phyloP scores from a whole-genome alignment of 2,329 filamentous ascomycete genomes.

The Colletotrichum acutatum region DNA sequence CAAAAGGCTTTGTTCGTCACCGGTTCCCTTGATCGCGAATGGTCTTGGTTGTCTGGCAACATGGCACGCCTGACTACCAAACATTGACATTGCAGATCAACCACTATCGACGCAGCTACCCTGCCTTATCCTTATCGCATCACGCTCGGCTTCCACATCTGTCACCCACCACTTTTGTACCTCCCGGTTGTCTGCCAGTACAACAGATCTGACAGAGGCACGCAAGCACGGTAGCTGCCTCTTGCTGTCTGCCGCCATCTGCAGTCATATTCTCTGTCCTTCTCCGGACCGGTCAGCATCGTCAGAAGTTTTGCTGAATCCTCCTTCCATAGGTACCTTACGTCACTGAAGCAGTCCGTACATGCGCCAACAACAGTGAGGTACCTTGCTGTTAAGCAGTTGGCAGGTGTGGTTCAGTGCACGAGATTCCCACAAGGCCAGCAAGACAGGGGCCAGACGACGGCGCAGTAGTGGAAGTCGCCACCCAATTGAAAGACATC shows the following conservation, averaged over 20 bases:
- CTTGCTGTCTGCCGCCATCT: background rate
- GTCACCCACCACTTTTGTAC: background rate
- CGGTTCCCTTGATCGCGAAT: background rate
- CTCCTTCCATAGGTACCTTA: background rate
- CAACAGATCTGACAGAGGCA: slow-evolving; percentile 1
- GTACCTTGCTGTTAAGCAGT: slow-evolving; percentile 1
- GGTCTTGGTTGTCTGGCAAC: background rate
- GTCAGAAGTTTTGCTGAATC: background rate
- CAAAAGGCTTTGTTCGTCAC: slow-evolving; percentile 15
- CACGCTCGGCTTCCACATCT: background rate
- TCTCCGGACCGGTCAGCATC: background rate
- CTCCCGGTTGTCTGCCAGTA: background rate
- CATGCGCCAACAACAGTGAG: background rate
- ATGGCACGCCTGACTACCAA: background rate
- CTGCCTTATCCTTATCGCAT: slow-evolving; percentile 25
- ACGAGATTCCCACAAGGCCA: slow-evolving; percentile 28
- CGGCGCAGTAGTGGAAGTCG: slow-evolving; percentile 26
- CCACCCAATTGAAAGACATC: slow-evolving; percentile 31
- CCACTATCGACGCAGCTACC: background rate
- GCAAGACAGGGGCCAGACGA: slow-evolving; percentile 22
- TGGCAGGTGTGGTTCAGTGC: slow-evolving; percentile 11
- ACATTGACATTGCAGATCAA: slow-evolving; percentile 15
- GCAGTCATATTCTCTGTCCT: background rate
- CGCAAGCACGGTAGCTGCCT: background rate
- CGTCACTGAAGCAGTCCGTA: slow-evolving; percentile 7